These are phyloP conservation scores for Parafenestella ontariensis DNA, from an alignment of 2,329 filamentous ascomycete genomes.

Conservation along the genomic window DNA sequence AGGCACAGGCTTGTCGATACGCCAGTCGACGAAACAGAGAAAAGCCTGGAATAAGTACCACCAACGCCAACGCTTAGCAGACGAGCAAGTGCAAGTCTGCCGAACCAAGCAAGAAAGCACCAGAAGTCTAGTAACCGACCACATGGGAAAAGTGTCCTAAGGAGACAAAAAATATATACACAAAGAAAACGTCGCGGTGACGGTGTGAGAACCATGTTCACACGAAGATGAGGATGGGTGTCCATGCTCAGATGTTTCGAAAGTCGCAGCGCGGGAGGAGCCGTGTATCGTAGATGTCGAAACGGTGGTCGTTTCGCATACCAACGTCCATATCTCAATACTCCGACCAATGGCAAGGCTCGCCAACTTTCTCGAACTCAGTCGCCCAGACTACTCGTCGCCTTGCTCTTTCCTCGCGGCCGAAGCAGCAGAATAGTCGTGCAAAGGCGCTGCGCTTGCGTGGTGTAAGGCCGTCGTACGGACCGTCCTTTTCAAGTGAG, in stretches of 20 bases:
- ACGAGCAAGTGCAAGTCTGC: slow-evolving; percentile 1
- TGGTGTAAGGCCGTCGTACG: slow-evolving; percentile 36
- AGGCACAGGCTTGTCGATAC: background rate
- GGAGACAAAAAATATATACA: slow-evolving; percentile 2
- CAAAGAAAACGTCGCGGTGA: slow-evolving; percentile 16
- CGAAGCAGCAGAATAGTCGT: slow-evolving; percentile 45
- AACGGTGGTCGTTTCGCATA: slow-evolving; percentile 6
- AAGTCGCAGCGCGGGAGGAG: slow-evolving; percentile 1
- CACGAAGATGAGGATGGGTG: too few relatives aligned
- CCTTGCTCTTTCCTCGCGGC: slow-evolving; percentile 39
- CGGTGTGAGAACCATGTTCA: slow-evolving; percentile 1
- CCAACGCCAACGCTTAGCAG: slow-evolving; percentile 14
- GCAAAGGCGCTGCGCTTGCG: slow-evolving; percentile 40
- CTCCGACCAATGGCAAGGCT: slow-evolving; percentile 42
- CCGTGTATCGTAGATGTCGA: background rate
- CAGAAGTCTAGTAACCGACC: background rate
- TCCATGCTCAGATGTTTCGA: background rate
- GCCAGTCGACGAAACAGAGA: background rate
- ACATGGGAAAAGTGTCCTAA: background rate
- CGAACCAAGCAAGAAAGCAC: background rate
- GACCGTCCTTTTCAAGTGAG: slow-evolving; percentile 17
- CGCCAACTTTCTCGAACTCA: slow-evolving; percentile 43
- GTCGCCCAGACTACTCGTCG: slow-evolving; percentile 23
- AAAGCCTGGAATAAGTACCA: background rate
- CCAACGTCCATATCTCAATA: slow-evolving; percentile 17